These are phyloP conservation scores for Ailanthus altissimus DNA, from an alignment of 345 rosid genomes.

Conservation along the genomic window DNA sequence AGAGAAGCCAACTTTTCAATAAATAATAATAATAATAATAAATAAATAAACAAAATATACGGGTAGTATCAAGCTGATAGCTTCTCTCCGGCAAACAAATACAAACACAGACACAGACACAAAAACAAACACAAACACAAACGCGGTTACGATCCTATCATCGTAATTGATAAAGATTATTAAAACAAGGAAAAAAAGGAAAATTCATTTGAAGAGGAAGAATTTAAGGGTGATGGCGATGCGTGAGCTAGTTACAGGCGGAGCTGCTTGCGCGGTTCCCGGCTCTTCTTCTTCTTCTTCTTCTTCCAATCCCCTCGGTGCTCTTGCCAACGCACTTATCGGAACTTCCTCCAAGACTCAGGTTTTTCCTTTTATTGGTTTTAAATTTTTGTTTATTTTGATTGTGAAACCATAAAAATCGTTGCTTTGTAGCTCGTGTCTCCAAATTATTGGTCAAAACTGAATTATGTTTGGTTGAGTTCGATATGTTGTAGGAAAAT, in stretches of 20 bases:
- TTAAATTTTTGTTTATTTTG: not conserved
- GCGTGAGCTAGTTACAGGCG: slow-evolving; percentile 93
- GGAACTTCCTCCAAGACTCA: slow-evolving; percentile 92
- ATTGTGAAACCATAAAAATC: not conserved
- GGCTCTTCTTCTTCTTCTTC: slow-evolving; percentile 83
- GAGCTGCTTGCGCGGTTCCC: slow-evolving; percentile 93
- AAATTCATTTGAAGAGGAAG: not conserved
- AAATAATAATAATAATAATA: not conserved
- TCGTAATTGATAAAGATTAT: not conserved
- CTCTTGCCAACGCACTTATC: slow-evolving; percentile 86
- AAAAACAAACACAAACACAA: not conserved
- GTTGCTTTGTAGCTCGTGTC: not conserved
- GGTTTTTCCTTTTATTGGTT: slow-evolving; percentile 37
- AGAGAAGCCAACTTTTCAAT: not conserved
- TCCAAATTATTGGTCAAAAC: not conserved
- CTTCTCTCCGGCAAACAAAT: not conserved
- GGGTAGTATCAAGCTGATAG: slow-evolving; percentile 24
- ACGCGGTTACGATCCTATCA: not conserved
- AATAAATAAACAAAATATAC: not conserved
- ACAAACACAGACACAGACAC: not conserved
- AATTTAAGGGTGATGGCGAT: slow-evolving; percentile 67
- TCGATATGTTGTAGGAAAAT: not conserved
- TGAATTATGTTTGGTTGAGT: not conserved
- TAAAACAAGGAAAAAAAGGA: too few species aligned
- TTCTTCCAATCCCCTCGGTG: slow-evolving; percentile 88